Base-by-base conservation (phyloP, 2,329 filamentous ascomycete genomes). In the Aspergillus sergii region DNA sequence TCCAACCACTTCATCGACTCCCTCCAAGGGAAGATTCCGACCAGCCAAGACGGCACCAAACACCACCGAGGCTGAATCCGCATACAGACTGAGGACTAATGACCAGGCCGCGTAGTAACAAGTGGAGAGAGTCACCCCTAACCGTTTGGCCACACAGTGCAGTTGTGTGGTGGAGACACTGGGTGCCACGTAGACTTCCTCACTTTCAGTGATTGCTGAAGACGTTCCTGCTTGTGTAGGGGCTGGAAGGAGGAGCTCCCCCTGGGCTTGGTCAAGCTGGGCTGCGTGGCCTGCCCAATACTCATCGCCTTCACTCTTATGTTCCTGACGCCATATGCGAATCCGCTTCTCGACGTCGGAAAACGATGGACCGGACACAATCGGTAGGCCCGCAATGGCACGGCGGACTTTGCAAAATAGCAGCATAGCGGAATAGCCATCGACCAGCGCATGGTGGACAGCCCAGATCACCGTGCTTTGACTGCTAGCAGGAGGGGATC, bases 391-490 rank as follows among this genome's bases (percentile, higher is more conserved):
- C 4, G 11, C 3, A 11, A 34, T 34, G n/a, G 57, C 59, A 28
- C 57, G 45, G 19, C 60, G 57, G 36, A 75, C 57, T 54, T 74
- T 72, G 4, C 61, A 28, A 11, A 67, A 63, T 2, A 76, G 21
- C 19, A 72, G 55, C 14, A 57, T 46, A 19, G 62, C 63, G 0
- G 76, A 78, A 12, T 64, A 71, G 1, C 75, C 76, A 67, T 78
- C 75, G 19, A 78, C 69, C 4, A 76, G 66, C 11, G 69, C 68
- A 62, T 78, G 76, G 59, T 78, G 76, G 11, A 76, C 32, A 34
- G 32, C 32, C 32, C 32, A 34, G 32, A 34, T 34, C 32, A 34
- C 32, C 11, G 32, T 34, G 32, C 32, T 34, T 34, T 34, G 32
- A 5, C 11, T 4, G 32, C 10, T 12, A 34, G 11, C 11, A 1